Conservation (phyloP, 371 early-diverging fungal species). For the Phascolomyces articulosus region DNA sequence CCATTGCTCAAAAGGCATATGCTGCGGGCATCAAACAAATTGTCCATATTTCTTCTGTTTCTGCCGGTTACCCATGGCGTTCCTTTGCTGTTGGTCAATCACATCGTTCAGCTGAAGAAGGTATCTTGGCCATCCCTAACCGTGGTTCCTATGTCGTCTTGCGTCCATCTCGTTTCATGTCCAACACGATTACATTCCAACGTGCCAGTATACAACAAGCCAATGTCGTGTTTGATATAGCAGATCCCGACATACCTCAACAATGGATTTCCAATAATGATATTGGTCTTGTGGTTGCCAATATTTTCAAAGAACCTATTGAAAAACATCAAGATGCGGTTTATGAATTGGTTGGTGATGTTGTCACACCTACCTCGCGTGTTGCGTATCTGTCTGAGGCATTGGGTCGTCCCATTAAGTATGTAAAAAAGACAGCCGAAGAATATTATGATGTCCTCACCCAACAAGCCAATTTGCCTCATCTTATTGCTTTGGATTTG, state of each 20-base stretch:
- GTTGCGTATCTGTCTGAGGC: slow-evolving; percentile 11
- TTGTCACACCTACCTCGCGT: slow-evolving; percentile 7
- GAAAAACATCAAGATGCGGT: slow-evolving; percentile 21
- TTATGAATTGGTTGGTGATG: slow-evolving; percentile 19
- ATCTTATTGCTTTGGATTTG: not conserved
- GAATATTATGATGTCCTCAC: not conserved
- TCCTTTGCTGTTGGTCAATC: slow-evolving; percentile 3
- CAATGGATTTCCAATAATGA: slow-evolving; percentile 24
- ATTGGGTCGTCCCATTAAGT: slow-evolving; percentile 11
- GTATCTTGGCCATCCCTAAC: slow-evolving; percentile 15
- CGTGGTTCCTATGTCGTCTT: slow-evolving; percentile 27
- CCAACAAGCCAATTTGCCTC: not conserved
- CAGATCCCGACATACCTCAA: not conserved
- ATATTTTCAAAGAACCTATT: slow-evolving; percentile 14
- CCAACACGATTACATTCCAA: slow-evolving; percentile 17
- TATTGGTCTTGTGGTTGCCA: slow-evolving; percentile 15
- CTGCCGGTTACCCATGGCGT: slow-evolving; percentile 24
- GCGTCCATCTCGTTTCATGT: slow-evolving; percentile 38
- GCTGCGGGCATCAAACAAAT: slow-evolving; percentile 39
- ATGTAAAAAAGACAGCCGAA: slow-evolving; percentile 2
- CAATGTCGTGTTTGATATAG: slow-evolving; percentile 3
- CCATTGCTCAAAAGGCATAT: slow-evolving; percentile 20
- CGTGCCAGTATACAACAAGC: not conserved
- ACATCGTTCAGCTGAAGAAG: slow-evolving; percentile 19
- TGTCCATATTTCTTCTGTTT: slow-evolving; percentile 28